A percentile compares a stretch with the other conserved stretches of the same genome.
Evolutionary conservation across 345 rosid genomes (phyloP).

Genomic region (Melaleuca quinquenervia): DNA sequence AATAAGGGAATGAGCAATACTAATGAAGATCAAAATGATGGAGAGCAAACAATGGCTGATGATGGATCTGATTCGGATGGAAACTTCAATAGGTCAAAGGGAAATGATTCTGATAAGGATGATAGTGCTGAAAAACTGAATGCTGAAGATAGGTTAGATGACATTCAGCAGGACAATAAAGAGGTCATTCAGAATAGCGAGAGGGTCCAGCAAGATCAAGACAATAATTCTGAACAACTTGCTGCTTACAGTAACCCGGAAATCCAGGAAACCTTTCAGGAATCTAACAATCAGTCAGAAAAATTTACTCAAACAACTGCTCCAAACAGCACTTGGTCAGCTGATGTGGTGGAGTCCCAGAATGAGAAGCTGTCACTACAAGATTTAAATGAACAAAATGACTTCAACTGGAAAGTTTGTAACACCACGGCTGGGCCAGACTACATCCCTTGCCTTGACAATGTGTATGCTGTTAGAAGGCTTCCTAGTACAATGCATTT

Average conservation of each 20-base stretch:
- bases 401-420: conserved; percentile 64
- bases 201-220: conserved; percentile 7
- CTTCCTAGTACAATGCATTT: conserved; percentile 60
- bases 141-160: conserved; percentile 9
- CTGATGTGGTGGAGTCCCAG: conserved; percentile 74
- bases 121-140: conserved; percentile 21
- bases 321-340: conserved; percentile 63
- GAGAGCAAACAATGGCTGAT: conserved; percentile 14
- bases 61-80: conserved; percentile 19
- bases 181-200: background rate
- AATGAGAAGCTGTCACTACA: conserved; percentile 67
- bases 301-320: conserved; percentile 52
- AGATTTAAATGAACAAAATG: conserved; percentile 24
- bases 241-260: conserved; percentile 21
- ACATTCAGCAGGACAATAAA: conserved; percentile 2
- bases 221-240: conserved; percentile 7
- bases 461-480: conserved; percentile 57
- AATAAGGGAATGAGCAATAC: conserved; percentile 13
- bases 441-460: conserved; percentile 96
- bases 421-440: conserved; percentile 84
- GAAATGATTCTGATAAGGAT: conserved; percentile 16
- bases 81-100: conserved; percentile 12
- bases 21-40: conserved; percentile 9
- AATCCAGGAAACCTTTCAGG: conserved; percentile 30
- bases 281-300: conserved; percentile 42